Conservation (phyloP, 164 flowering plant species). For the Chimonanthus salicifolius region DNA sequence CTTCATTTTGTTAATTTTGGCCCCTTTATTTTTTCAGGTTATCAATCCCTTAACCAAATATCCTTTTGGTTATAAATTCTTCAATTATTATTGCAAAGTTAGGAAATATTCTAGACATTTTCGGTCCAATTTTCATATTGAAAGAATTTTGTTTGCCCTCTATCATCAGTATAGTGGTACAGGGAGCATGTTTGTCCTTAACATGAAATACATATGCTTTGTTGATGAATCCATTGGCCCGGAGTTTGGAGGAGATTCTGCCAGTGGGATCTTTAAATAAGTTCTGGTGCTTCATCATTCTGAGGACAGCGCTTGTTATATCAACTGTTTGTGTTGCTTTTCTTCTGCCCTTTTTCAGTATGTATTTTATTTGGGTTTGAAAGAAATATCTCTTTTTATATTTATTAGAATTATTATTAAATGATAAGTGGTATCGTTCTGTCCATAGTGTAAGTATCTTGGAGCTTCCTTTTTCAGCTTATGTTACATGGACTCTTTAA, state of each 20-base stretch:
- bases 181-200: constrained; percentile 26
- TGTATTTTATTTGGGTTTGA: constrained; percentile 1
- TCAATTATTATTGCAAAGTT: neutral
- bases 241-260: constrained; percentile 76
- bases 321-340: constrained; percentile 76
- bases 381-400: neutral
- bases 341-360: constrained; percentile 82
- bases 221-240: constrained; percentile 76
- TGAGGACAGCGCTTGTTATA: constrained; percentile 64
- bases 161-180: neutral
- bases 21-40: constrained; percentile 43
- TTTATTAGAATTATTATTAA: no score
- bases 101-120: neutral
- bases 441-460: no score
- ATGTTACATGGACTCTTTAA: no score
- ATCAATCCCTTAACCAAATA: constrained; percentile 90
- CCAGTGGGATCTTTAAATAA: constrained; percentile 39
- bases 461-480: no score
- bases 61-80: constrained; percentile 40
- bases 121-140: neutral
- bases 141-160: neutral
- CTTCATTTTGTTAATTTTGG: neutral
- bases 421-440: neutral
- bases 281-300: constrained; percentile 41
- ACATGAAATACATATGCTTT: constrained; percentile 58